Base-by-base conservation (phyloP, 495 filamentous ascomycete genomes). In the Talaromyces stipitatus region DNA sequence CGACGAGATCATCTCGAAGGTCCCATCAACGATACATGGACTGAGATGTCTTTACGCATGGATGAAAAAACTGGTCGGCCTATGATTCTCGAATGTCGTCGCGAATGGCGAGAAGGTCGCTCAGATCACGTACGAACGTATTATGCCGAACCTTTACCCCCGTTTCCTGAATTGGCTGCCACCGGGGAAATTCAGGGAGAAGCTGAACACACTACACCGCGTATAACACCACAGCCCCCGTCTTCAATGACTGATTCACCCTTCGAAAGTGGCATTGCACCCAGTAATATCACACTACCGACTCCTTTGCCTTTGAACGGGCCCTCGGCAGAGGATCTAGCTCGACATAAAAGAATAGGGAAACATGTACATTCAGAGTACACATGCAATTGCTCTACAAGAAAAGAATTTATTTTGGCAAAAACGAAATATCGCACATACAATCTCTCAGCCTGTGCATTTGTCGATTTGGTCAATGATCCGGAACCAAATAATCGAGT, bases 11-110 rank as follows among this genome's bases (percentile, higher is more conserved):
- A 90, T 58, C 69, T 68, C 9, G 89, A 91, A 62, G 89, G 89
- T 0, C 85, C 87, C 2, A 85, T 92, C 56, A 85, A 91, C 61
- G 86, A 92, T 62, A 78, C 85, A 16, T 92, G 87, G 87, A 85
- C 82, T 0, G 82, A 85, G 56, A 71, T 92, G 4, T 80, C 78
- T 2, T 69, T 91, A 1, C 78, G 84, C 22, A 74, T 72, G 46
- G 85, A 91, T 56, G 86, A 92, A 60, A 61, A 64, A 9, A 84
- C 81, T 1, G 79, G 81, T 0, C 64, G 77, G 47, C 70, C 87
- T 14, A 74, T 79, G 45, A 87, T 90, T 45, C 64, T 88, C 7
- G 89, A 92, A 68, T 79, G 82, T 45, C 79, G 89, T 7, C 83
- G 83, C 29, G 88, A 92, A 67, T 91, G 85, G 85, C 75, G 76